phyloP scores from a whole-genome alignment of 148 eudicot genomes.

The Camellia sinensis region DNA sequence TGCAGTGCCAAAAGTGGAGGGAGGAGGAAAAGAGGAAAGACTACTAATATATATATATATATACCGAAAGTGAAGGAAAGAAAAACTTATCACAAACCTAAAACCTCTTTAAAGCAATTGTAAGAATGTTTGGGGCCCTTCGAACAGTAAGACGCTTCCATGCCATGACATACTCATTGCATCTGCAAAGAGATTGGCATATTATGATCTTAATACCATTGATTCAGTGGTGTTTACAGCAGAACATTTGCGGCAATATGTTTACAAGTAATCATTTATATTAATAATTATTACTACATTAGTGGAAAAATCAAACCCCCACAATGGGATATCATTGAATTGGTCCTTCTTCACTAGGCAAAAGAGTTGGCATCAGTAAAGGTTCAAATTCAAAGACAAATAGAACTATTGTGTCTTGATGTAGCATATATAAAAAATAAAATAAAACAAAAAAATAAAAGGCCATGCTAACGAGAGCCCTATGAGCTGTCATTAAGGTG shows the following conservation, averaged over 20 bases:
- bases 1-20: background rate
- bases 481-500: background rate
- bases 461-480: background rate
- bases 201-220: background rate
- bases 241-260: background rate
- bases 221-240: background rate
- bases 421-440: background rate
- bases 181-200: conserved; percentile 47
- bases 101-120: conserved; percentile 89
- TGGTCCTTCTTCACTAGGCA: background rate
- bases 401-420: background rate
- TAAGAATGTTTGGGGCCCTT: conserved; percentile 83
- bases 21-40: background rate
- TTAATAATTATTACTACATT: background rate
- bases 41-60: background rate
- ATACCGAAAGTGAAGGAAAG: too few species aligned
- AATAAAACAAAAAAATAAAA: too few species aligned
- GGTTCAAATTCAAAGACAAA: background rate
- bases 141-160: conserved; percentile 75
- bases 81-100: conserved; percentile 48
- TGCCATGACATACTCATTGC: conserved; percentile 87
- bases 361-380: background rate
- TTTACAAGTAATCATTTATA: background rate
- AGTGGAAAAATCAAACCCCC: background rate
- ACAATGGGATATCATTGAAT: background rate